Evolutionary conservation across 257 asterid species (phyloP), one percentile per base, ranked within the genome.

Genomic region (Echium plantagineum): DNA sequence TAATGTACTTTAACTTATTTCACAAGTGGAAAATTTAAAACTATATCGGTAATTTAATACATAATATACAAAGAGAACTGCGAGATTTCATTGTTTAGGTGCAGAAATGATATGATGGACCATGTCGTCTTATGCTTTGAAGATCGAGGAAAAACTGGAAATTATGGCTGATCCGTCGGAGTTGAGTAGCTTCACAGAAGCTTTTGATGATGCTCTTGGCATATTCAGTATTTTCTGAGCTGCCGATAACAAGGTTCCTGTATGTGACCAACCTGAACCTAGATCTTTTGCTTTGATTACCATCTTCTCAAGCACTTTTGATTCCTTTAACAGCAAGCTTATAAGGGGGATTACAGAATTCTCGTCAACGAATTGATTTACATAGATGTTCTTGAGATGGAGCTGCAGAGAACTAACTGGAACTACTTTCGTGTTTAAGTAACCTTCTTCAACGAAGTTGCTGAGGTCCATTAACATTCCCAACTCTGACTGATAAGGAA

Each of bases 281-380:
- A 17, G 0, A 31, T 18, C 35, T 49, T 49, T 58, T 5, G 35
- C 59, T 58, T 35, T 48, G 38, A 65, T 47, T 21, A 28, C 52
- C 6, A 65, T 32, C 21, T 24, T 65, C 31, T 65, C 70, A 0
- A 65, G 59, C 56, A 46, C 58, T 15, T 21, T 48, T 7, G 58
- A 58, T 4, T 65, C 30, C 49, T 58, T 65, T 35, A 65, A 65
- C 12, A 65, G 22, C 28, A 64, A 46, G 62, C 58, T 61, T 20
- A 64, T 19, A 10, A 64, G 49, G 18, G 60, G 42, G 48, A 64
- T 55, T 3, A 64, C 10, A 9, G 42, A 19, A 12, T 6, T 21
- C 20, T 48, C 18, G 16, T 52, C 58, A 12, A 30, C 70, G 24
- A 46, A 58, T 19, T 59, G 18, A 17, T n/a, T 46, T 15, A 65